Percentiles rank a stretch among this genome's conserved stretches.
Evolutionary conservation across 1,284 basidiomycete species (phyloP).

Genomic region (Rhodotorula glutinis): DNA sequence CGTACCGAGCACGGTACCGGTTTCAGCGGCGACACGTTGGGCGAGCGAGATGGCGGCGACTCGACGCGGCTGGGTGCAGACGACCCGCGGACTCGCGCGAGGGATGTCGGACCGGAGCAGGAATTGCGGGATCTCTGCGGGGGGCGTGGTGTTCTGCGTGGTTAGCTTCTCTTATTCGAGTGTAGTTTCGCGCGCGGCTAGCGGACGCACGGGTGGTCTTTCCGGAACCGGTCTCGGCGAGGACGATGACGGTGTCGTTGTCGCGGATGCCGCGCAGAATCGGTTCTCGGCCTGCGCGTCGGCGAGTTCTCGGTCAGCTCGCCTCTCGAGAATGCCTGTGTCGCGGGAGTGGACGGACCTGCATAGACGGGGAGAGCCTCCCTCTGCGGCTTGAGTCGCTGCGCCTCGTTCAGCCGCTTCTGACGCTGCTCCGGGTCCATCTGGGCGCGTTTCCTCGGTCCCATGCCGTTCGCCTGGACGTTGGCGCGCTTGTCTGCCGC

Average conservation of each 20-base stretch:
- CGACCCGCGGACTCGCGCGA: constrained; percentile 63
- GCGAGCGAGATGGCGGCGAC: constrained; percentile 94
- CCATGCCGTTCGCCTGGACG: not conserved
- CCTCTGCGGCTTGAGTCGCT: constrained; percentile 60
- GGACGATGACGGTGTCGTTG: constrained; percentile 83
- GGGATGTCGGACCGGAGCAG: constrained; percentile 65
- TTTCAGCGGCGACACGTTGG: constrained; percentile 79
- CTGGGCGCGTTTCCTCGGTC: not conserved
- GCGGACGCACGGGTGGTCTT: constrained; percentile 82
- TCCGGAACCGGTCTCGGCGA: constrained; percentile 96
- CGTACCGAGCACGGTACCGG: constrained; percentile 64
- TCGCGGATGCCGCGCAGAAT: constrained; percentile 68
- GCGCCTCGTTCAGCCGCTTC: constrained; percentile 42
- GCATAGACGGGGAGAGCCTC: constrained; percentile 71
- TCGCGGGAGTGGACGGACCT: constrained; percentile 52
- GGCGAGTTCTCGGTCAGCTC: not conserved
- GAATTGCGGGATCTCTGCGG: constrained; percentile 80
- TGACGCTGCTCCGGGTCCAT: constrained; percentile 22
- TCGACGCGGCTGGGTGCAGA: constrained; percentile 86
- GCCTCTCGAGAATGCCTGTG: not conserved
- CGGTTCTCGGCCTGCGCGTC: constrained; percentile 64
- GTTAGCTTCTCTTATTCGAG: constrained; percentile 96
- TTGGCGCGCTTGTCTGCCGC: not conserved
- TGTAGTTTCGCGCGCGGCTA: constrained; percentile 56
- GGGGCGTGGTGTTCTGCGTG: constrained; percentile 49